A percentile compares a stretch with the other conserved stretches of the same genome.
These are phyloP conservation scores for Butyriboletus appendiculatus DNA, from an alignment of 1,284 basidiomycete species.

Conservation along the genomic window DNA sequence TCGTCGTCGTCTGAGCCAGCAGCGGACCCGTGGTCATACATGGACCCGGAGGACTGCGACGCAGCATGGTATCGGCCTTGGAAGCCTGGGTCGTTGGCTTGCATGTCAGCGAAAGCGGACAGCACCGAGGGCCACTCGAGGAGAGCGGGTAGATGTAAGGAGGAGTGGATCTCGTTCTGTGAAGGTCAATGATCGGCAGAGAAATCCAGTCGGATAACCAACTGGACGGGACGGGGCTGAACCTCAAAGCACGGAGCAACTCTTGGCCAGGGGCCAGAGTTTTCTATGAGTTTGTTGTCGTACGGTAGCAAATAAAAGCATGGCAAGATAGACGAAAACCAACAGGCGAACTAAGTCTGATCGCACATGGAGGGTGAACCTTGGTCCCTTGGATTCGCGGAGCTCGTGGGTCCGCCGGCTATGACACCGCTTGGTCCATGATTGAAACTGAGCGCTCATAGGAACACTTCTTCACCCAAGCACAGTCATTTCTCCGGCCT, in stretches of 20 bases:
- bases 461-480: constrained; percentile 20
- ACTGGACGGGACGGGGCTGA: constrained; percentile 26
- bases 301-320: constrained; percentile 35
- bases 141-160: constrained; percentile 6
- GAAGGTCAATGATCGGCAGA: constrained; percentile 32
- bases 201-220: constrained; percentile 28
- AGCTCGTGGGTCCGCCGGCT: constrained; percentile 31
- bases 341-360: constrained; percentile 36
- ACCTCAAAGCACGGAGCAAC: constrained; percentile 16
- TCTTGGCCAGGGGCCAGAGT: constrained; percentile 21
- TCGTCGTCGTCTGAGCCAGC: constrained; percentile 52
- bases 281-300: constrained; percentile 34
- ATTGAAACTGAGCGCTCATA: constrained; percentile 33
- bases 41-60: constrained; percentile 30
- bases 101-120: constrained; percentile 25
- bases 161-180: constrained; percentile 8
- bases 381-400: constrained; percentile 36
- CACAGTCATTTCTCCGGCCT: constrained; percentile 26
- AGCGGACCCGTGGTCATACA: constrained; percentile 45
- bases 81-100: constrained; percentile 24
- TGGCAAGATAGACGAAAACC: constrained; percentile 32
- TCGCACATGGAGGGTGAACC: constrained; percentile 30
- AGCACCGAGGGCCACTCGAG: constrained; percentile 4
- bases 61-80: constrained; percentile 20
- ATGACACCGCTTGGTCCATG: constrained; percentile 33